phyloP scores from a whole-genome alignment of 2,329 filamentous ascomycete species.

The Triangularia verruculosa region DNA sequence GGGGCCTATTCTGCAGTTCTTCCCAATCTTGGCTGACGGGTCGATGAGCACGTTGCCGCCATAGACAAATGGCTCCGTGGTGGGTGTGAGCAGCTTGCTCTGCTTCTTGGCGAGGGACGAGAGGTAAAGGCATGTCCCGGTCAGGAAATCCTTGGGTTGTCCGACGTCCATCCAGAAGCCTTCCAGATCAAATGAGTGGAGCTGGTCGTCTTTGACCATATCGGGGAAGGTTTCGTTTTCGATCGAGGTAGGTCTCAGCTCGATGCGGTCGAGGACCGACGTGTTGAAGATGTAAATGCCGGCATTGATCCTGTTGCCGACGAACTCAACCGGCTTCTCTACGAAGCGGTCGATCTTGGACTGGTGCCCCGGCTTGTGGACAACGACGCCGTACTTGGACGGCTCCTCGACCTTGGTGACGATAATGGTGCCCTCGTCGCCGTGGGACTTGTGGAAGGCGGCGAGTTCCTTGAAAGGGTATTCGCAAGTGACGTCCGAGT shows the following conservation, averaged over 20 bases:
- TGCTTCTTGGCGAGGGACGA: conserved; percentile 82
- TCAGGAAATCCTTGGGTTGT: conserved; percentile 97
- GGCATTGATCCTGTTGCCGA: conserved; percentile 97
- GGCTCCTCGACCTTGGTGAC: conserved; percentile 99
- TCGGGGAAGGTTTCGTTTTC: conserved; percentile 98
- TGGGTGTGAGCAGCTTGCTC: conserved; percentile 75
- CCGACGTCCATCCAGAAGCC: conserved; percentile 99
- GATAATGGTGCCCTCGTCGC: conserved; percentile 93
- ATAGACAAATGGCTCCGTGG: conserved; percentile 75
- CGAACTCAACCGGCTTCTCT: conserved; percentile 98
- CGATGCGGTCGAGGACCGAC: conserved; percentile 83
- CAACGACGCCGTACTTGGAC: conserved; percentile 97
- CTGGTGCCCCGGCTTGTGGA: conserved; percentile 90
- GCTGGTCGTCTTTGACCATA: conserved; percentile 81
- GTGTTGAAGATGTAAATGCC: conserved; percentile 98
- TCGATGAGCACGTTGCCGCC: conserved; percentile 96
- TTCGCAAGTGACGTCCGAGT: conserved; percentile 97
- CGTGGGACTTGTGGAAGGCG: conserved; percentile 88
- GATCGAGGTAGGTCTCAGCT: conserved; percentile 93
- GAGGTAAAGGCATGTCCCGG: conserved; percentile 93
- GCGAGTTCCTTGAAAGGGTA: conserved; percentile 90
- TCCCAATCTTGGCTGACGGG: conserved; percentile 90
- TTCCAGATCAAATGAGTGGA: conserved; percentile 95
- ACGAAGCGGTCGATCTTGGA: conserved; percentile 97
- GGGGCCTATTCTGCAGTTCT: conserved; percentile 96